Evolutionary conservation across 768 basidiomycete species (phyloP).

Genomic region (Daedalea quercina): DNA sequence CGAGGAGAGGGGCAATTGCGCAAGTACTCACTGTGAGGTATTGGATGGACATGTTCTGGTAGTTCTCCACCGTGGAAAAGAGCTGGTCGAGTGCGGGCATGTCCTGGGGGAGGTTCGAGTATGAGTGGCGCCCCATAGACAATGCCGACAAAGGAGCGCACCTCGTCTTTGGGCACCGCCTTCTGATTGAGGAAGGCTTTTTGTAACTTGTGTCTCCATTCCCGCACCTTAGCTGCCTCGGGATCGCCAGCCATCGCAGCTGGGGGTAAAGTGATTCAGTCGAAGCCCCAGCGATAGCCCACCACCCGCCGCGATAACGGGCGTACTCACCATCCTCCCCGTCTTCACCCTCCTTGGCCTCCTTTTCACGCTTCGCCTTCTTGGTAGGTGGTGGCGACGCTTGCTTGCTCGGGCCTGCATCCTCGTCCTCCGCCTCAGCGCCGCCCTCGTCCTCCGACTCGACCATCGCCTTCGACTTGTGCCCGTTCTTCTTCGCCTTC

Average conservation of each 20-base stretch:
- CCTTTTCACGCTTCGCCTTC: constrained; percentile 54
- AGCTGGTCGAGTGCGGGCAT: constrained; percentile 68
- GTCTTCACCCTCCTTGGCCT: constrained; percentile 55
- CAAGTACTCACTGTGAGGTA: constrained; percentile 50
- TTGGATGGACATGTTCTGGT: constrained; percentile 70
- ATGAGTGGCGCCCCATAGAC: constrained; percentile 5
- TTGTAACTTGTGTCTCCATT: constrained; percentile 91
- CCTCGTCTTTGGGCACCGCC: constrained; percentile 56
- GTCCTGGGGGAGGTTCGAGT: constrained; percentile 45
- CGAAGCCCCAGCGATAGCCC: neutral
- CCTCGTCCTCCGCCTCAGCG: constrained; percentile 30
- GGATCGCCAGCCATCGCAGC: constrained; percentile 46
- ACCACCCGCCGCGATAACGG: constrained; percentile 4
- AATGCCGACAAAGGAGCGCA: constrained; percentile 25
- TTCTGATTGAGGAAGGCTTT: constrained; percentile 75
- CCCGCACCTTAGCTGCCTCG: constrained; percentile 71
- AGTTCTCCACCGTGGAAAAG: constrained; percentile 72
- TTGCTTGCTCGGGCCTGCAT: constrained; percentile 44
- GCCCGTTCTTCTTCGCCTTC: constrained; percentile 48
- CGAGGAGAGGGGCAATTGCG: constrained; percentile 5
- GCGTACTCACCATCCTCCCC: constrained; percentile 50
- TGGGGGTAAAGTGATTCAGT: constrained; percentile 9
- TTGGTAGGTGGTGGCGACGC: constrained; percentile 58
- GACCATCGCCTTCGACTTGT: constrained; percentile 54
- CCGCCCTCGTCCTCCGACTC: constrained; percentile 55